Base-by-base conservation (phyloP, 495 filamentous ascomycete genomes). In the Lasiosphaeriaceae sp. region DNA sequence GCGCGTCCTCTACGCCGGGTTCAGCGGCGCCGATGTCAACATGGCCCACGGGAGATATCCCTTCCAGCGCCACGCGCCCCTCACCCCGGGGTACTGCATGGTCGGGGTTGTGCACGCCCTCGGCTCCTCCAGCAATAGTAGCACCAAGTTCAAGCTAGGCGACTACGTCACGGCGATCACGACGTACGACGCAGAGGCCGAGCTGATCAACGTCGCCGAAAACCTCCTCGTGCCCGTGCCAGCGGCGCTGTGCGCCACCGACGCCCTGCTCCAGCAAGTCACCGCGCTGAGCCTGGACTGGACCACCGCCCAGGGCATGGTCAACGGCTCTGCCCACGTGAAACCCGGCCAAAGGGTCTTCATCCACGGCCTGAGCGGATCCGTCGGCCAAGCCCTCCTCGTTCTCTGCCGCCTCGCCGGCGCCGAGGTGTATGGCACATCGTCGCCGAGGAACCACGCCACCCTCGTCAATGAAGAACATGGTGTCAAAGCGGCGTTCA, bases 41-140 rank as follows among this genome's bases (percentile, higher is more conserved):
- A 79, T 79, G 74, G 70, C 72, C 9, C 60, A 64, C 29, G 74
- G 74, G 23, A 50, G 35, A n/a, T 77, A 77, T 43, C 74, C 72
- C 4, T 54, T 73, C 31, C 69, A 74, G 57, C 67, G 63, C 34
- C 62, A 64, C 14, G 66, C 72, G 1, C 74, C 76, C 3, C 57
- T 78, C 4, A 77, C 74, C 0, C 73, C 74, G 0, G 73, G 74
- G 53, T 77, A 76, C 63, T 68, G 58, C 45, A 51, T 75, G n/a
- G 63, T 73, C 19, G 76, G 76, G 26, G 65, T 56, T 17, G 67
- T 77, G 20, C 51, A 47, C 39, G 55, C 57, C 11, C 63, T 62
- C 54, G 72, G 74, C 11, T 37, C 60, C 4, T 54, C n/a, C 1
- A n/a, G n/a, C n/a, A n/a, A n/a, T n/a, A n/a, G n/a, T n/a, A n/a